Percentiles rank a stretch among this genome's conserved stretches.
These are phyloP conservation scores for Penicillium sp. DNA, from an alignment of 2,329 filamentous ascomycete genomes.

Conservation along the genomic window DNA sequence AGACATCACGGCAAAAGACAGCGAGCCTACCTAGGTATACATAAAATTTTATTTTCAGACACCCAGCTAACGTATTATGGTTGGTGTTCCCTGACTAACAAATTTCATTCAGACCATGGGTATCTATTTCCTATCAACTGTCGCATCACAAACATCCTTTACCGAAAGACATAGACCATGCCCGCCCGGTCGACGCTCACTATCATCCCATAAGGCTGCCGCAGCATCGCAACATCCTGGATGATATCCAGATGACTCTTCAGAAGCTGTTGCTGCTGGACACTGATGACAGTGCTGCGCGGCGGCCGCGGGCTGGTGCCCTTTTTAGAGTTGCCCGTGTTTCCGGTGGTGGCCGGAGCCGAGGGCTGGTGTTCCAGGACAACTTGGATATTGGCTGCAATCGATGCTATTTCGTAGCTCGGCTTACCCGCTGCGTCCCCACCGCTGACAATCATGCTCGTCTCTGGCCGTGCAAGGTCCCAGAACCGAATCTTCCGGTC, in stretches of 20 bases:
- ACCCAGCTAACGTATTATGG: no score
- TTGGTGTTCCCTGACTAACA: no score
- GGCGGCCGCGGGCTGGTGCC: constrained; percentile 49
- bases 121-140: not conserved
- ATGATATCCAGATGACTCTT: constrained; percentile 83
- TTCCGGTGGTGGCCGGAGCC: constrained; percentile 16
- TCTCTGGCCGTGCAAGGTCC: constrained; percentile 75
- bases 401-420: constrained; percentile 57
- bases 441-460: constrained; percentile 75
- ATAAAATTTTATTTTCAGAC: no score
- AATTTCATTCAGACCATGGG: not conserved
- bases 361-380: constrained; percentile 59
- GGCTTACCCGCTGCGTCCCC: constrained; percentile 49
- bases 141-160: not conserved
- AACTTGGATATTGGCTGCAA: constrained; percentile 60
- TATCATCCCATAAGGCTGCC: constrained; percentile 87
- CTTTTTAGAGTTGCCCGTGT: constrained; percentile 28
- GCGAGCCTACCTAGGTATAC: no score
- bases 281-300: constrained; percentile 75
- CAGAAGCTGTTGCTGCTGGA: constrained; percentile 80
- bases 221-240: constrained; percentile 79
- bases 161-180: constrained; percentile 77
- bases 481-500: constrained; percentile 92
- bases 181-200: constrained; percentile 85
- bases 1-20: no score